These are phyloP conservation scores for Exophiala xenobiotica DNA, from an alignment of 2,329 filamentous ascomycete species.

Conservation along the genomic window DNA sequence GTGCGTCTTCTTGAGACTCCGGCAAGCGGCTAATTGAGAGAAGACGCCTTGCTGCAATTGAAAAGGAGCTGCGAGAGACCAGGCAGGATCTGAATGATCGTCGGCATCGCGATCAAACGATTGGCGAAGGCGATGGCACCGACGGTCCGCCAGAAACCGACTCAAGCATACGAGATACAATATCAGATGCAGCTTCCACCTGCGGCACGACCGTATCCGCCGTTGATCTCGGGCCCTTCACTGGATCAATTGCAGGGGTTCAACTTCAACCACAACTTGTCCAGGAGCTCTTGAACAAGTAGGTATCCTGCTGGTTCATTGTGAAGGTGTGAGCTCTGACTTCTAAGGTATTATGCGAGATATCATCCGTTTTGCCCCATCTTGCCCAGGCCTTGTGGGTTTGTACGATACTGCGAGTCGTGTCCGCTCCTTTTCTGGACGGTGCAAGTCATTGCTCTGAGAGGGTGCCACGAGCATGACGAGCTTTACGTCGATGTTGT, in stretches of 20 bases:
- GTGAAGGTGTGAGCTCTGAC: neutral
- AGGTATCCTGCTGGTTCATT: neutral
- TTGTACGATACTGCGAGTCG: neutral
- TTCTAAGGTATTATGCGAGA: neutral
- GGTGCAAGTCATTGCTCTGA: too few relatives aligned
- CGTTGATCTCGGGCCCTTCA: too few relatives aligned
- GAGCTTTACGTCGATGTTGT: neutral
- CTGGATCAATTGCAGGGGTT: too few relatives aligned
- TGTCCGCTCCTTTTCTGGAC: too few relatives aligned
- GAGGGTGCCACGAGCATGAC: neutral
- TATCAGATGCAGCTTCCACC: too few relatives aligned
- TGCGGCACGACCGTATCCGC: too few relatives aligned
- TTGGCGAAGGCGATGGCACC: too few relatives aligned
- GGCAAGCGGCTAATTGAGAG: neutral
- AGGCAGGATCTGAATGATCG: neutral
- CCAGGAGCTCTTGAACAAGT: too few relatives aligned
- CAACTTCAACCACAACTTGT: too few relatives aligned
- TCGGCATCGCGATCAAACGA: neutral
- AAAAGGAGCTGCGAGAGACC: constrained; percentile 2
- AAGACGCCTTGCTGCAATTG: constrained; percentile 3
- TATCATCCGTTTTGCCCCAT: constrained; percentile 6
- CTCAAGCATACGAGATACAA: too few relatives aligned
- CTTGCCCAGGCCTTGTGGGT: neutral
- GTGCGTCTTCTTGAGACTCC: too few relatives aligned
- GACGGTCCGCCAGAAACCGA: too few relatives aligned